Conservation (phyloP, 2,329 filamentous ascomycete species). For the Colletotrichum euphorbiae region DNA sequence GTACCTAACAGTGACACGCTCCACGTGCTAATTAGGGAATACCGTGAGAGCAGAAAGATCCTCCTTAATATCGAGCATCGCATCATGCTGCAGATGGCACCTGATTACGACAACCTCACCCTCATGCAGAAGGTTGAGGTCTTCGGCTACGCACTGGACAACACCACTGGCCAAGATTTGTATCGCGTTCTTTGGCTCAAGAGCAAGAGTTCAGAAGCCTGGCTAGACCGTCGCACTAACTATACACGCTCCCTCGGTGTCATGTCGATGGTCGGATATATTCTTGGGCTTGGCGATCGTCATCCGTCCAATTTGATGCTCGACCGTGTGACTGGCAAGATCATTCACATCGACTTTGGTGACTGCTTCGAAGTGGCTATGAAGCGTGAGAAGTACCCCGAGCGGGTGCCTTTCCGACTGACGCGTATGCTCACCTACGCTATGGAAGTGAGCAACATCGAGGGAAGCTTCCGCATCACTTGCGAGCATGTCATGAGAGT, state of each 20-base stretch:
- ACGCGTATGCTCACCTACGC: slow-evolving; percentile 99
- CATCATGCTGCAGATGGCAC: slow-evolving; percentile 99
- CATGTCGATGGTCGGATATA: slow-evolving; percentile 99
- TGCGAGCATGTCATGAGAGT: slow-evolving; percentile 99
- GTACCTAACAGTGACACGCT: slow-evolving; percentile 98
- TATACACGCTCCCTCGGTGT: slow-evolving; percentile 97
- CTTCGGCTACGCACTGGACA: slow-evolving; percentile 98
- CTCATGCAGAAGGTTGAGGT: slow-evolving; percentile 99
- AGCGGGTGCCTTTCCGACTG: slow-evolving; percentile 95
- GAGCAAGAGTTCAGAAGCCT: slow-evolving; percentile 97
- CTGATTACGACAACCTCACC: slow-evolving; percentile 97
- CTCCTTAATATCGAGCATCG: slow-evolving; percentile 98
- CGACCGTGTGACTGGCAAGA: slow-evolving; percentile 94
- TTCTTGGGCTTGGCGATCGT: slow-evolving; percentile 93
- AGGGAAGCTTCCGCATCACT: slow-evolving; percentile 97
- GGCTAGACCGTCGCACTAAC: slow-evolving; percentile 97
- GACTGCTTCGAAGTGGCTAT: slow-evolving; percentile 99
- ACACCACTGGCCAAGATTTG: slow-evolving; percentile 97
- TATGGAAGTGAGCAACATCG: slow-evolving; percentile 99
- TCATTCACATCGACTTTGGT: slow-evolving; percentile 98
- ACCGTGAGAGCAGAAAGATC: slow-evolving; percentile 96
- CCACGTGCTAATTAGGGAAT: slow-evolving; percentile 96
- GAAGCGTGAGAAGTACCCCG: slow-evolving; percentile 99
- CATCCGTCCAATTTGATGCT: slow-evolving; percentile 99
- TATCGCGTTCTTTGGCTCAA: slow-evolving; percentile 99